phyloP scores from a whole-genome alignment of 371 early-diverging fungal genomes.

The Spraguea lophii region DNA sequence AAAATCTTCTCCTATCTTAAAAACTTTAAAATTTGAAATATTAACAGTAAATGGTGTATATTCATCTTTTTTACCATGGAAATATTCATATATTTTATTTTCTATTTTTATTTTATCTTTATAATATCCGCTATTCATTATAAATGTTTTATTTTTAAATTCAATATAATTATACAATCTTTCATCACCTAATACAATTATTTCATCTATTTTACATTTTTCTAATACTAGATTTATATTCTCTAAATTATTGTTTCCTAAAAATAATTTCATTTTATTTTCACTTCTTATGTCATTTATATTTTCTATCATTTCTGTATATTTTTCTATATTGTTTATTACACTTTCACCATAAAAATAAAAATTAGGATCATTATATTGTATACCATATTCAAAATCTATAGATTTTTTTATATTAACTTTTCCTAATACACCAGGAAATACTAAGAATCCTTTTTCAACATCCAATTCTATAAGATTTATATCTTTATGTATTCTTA shows the following conservation, averaged over 20 bases:
- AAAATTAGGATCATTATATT: constrained; percentile 14
- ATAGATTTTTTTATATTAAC: constrained; percentile 15
- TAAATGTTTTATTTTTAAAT: constrained; percentile 10
- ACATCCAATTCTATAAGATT: constrained; percentile 32
- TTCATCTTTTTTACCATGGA: constrained; percentile 40
- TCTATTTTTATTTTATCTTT: constrained; percentile 16
- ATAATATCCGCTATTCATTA: constrained; percentile 22
- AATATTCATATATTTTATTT: constrained; percentile 38
- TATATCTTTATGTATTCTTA: constrained; percentile 30
- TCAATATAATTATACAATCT: constrained; percentile 26
- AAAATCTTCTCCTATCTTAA: constrained; percentile 40
- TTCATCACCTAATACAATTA: constrained; percentile 41
- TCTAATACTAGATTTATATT: constrained; percentile 17
- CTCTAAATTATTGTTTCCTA: constrained; percentile 15
- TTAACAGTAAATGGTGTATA: constrained; percentile 27
- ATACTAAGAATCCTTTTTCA: constrained; percentile 20
- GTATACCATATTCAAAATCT: constrained; percentile 14
- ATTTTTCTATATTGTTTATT: constrained; percentile 32
- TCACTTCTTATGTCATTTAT: constrained; percentile 19
- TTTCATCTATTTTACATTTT: constrained; percentile 18
- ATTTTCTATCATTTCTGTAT: constrained; percentile 6
- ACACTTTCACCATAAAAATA: constrained; percentile 30
- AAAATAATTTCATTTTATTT: constrained; percentile 18
- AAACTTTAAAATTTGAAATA: constrained; percentile 22
- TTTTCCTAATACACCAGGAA: constrained; percentile 31